phyloP scores from a whole-genome alignment of 2,329 filamentous ascomycete genomes.

The Botrytis paeoniae region DNA sequence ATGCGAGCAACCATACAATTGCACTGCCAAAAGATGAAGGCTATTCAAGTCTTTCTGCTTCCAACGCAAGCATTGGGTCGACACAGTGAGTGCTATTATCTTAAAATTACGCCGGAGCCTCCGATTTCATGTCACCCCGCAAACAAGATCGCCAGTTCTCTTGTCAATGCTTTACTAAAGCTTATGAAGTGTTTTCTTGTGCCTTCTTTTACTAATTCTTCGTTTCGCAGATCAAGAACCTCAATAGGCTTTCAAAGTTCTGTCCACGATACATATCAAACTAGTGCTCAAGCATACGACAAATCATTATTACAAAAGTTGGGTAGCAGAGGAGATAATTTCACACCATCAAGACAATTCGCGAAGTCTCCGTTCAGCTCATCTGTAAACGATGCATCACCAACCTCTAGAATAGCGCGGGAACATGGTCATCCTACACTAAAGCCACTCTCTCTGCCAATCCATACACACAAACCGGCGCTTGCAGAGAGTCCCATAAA shows the following conservation, averaged over 20 bases:
- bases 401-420: slow-evolving; percentile 35
- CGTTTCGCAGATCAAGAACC: slow-evolving; percentile 27
- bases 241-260: slow-evolving; percentile 37
- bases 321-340: slow-evolving; percentile 37
- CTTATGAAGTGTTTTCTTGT: neutral
- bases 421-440: slow-evolving; percentile 34
- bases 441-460: slow-evolving; percentile 40
- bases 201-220: slow-evolving; percentile 19
- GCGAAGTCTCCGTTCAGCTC: slow-evolving; percentile 35
- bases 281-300: slow-evolving; percentile 40
- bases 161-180: slow-evolving; percentile 2
- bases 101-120: neutral
- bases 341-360: slow-evolving; percentile 35
- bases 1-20: neutral
- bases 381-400: slow-evolving; percentile 37
- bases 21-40: slow-evolving; percentile 37
- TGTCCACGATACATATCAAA: slow-evolving; percentile 38
- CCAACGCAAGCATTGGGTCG: slow-evolving; percentile 36
- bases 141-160: neutral
- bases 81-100: slow-evolving; percentile 33
- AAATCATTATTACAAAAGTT: slow-evolving; percentile 40
- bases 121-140: neutral
- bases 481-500: slow-evolving; percentile 35
- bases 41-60: slow-evolving; percentile 39
- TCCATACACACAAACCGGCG: slow-evolving; percentile 32